phyloP scores from a whole-genome alignment of 257 asterid species.

The Handroanthus guayacan region DNA sequence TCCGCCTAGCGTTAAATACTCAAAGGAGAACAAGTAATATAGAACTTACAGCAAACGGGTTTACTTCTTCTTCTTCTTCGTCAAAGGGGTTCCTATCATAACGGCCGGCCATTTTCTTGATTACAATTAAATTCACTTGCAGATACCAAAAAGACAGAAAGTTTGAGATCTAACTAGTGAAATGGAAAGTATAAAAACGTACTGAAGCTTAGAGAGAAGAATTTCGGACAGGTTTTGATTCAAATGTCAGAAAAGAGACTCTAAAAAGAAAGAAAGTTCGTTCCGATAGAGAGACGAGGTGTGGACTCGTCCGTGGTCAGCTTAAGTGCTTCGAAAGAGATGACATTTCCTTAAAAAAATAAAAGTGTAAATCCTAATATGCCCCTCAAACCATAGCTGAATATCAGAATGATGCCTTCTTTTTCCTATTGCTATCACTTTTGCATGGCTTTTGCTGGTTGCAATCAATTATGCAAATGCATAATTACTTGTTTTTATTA shows the following conservation, averaged over 20 bases:
- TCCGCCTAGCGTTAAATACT: background rate
- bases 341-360: slow-evolving; percentile 29
- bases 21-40: background rate
- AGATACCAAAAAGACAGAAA: slow-evolving; percentile 1
- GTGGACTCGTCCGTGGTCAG: slow-evolving; percentile 45
- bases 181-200: slow-evolving; percentile 32
- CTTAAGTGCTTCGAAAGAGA: slow-evolving; percentile 28
- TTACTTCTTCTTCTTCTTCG: slow-evolving; percentile 60
- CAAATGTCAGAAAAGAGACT: slow-evolving; percentile 29
- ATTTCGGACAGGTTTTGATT: slow-evolving; percentile 31
- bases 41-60: slow-evolving; percentile 63
- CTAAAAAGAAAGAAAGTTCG: slow-evolving; percentile 22
- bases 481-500: too few relatives aligned
- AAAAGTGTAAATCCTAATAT: background rate
- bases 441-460: too few relatives aligned
- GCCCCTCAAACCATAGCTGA: slow-evolving; percentile 20
- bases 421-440: background rate
- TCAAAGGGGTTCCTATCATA: slow-evolving; percentile 70
- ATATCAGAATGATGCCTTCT: background rate
- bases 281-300: background rate
- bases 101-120: slow-evolving; percentile 61
- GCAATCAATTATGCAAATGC: too few relatives aligned
- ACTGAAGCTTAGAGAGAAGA: slow-evolving; percentile 44
- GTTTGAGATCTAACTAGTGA: slow-evolving; percentile 19
- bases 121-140: slow-evolving; percentile 21